Conservation (phyloP, 371 early-diverging fungal genomes). For the Mortierella sp. region DNA sequence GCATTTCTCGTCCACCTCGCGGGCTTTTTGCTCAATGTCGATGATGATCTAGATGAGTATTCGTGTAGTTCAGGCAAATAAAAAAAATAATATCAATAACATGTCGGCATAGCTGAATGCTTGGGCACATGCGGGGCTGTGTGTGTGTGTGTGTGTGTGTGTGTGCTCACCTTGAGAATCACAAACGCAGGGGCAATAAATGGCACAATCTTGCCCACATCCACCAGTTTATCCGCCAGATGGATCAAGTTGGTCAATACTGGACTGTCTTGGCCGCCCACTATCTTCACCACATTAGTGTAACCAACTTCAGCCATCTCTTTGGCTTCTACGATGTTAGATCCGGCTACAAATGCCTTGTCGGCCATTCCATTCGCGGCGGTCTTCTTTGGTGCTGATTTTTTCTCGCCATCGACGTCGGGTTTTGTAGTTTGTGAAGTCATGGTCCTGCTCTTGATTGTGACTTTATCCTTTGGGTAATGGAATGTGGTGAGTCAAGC, state of each 20-base stretch:
- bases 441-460: neutral
- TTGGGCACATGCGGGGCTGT: neutral
- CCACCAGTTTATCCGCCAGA: slow-evolving; percentile 38
- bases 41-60: slow-evolving; percentile 50
- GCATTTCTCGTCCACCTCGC: slow-evolving; percentile 61
- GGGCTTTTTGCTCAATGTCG: slow-evolving; percentile 58
- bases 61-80: neutral
- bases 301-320: slow-evolving; percentile 6
- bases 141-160: too few relatives aligned
- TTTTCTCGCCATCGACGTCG: neutral
- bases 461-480: neutral
- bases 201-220: slow-evolving; percentile 58
- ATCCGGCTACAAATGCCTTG: slow-evolving; percentile 20
- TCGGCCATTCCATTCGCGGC: neutral
- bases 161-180: slow-evolving; percentile 18
- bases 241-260: slow-evolving; percentile 30
- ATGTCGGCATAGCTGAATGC: neutral
- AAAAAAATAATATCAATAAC: neutral
- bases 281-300: neutral
- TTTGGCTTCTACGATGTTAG: slow-evolving; percentile 7
- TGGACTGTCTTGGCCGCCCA: slow-evolving; percentile 9
- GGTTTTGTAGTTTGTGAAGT: neutral
- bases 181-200: slow-evolving; percentile 60
- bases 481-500: neutral
- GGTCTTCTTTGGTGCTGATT: neutral